phyloP scores from a whole-genome alignment of 2,329 filamentous ascomycete species.

The Diaporthe sp. region DNA sequence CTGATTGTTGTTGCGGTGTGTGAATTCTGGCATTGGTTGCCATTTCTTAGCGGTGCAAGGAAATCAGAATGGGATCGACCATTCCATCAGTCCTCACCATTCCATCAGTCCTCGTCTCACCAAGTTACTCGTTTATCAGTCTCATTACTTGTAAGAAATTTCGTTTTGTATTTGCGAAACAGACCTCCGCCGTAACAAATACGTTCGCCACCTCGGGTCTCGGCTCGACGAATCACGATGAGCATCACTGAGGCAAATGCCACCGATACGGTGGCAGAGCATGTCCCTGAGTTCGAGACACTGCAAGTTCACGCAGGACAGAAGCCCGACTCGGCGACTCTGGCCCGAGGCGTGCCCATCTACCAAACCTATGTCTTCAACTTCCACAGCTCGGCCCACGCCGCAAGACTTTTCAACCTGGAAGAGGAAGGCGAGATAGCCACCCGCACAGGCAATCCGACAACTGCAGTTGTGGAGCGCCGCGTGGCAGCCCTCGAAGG shows the following conservation, averaged over 20 bases:
- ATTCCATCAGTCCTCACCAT: too few relatives aligned
- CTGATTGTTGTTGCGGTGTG: too few relatives aligned
- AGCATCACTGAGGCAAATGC: neutral
- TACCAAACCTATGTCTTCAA: slow-evolving; percentile 77
- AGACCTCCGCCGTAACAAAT: neutral
- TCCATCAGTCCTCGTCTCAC: too few relatives aligned
- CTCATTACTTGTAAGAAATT: too few relatives aligned
- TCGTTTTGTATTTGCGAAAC: neutral
- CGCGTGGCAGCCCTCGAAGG: slow-evolving; percentile 71
- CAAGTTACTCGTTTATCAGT: too few relatives aligned
- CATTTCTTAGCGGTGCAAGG: too few relatives aligned
- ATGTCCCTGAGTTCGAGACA: slow-evolving; percentile 56
- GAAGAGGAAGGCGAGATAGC: slow-evolving; percentile 26
- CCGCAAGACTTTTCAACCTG: slow-evolving; percentile 23
- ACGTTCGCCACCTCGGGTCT: neutral
- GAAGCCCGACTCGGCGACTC: slow-evolving; percentile 70
- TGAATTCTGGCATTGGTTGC: too few relatives aligned
- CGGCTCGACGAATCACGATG: neutral
- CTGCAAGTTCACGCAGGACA: slow-evolving; percentile 70
- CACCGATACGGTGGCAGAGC: neutral
- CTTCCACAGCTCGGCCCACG: slow-evolving; percentile 43
- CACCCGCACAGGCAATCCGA: slow-evolving; percentile 22
- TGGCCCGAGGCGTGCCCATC: slow-evolving; percentile 75
- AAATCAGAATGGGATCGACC: too few relatives aligned
- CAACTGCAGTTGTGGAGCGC: slow-evolving; percentile 56